A percentile compares a stretch with the other conserved stretches of the same genome.
phyloP scores from a whole-genome alignment of 495 filamentous ascomycete species.

The Podospora anserina region DNA sequence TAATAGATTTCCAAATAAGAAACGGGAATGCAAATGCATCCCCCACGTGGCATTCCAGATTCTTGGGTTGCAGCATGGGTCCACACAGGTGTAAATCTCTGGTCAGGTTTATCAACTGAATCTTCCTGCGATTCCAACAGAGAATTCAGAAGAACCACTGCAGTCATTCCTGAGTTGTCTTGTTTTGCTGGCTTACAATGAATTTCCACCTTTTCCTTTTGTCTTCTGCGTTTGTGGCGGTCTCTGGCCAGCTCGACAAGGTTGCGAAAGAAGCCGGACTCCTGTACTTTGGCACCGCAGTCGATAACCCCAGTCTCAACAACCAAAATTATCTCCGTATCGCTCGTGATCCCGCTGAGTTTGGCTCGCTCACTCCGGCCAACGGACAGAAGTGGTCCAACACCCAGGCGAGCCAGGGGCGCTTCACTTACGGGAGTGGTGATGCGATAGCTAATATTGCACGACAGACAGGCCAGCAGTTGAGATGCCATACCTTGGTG shows the following conservation, averaged over 20 bases:
- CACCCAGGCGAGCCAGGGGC: constrained; percentile 34
- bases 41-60: not conserved
- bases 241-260: constrained; percentile 38
- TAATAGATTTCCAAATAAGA: not conserved
- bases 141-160: too few relatives aligned
- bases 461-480: constrained; percentile 44
- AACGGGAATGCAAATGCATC: not conserved
- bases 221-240: not conserved
- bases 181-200: not conserved
- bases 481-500: constrained; percentile 56
- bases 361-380: constrained; percentile 53
- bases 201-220: not conserved
- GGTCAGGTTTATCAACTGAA: not conserved
- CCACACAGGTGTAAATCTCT: not conserved
- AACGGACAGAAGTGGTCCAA: constrained; percentile 53
- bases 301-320: constrained; percentile 53
- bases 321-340: constrained; percentile 47
- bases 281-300: constrained; percentile 56
- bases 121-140: too few relatives aligned
- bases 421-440: constrained; percentile 48
- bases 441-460: constrained; percentile 50
- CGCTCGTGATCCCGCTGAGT: constrained; percentile 44
- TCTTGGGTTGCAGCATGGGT: not conserved
- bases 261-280: constrained; percentile 49
- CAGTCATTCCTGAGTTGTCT: too few relatives aligned